These are phyloP conservation scores for Argentina anserina DNA, from an alignment of 306 rosid species.

Conservation along the genomic window DNA sequence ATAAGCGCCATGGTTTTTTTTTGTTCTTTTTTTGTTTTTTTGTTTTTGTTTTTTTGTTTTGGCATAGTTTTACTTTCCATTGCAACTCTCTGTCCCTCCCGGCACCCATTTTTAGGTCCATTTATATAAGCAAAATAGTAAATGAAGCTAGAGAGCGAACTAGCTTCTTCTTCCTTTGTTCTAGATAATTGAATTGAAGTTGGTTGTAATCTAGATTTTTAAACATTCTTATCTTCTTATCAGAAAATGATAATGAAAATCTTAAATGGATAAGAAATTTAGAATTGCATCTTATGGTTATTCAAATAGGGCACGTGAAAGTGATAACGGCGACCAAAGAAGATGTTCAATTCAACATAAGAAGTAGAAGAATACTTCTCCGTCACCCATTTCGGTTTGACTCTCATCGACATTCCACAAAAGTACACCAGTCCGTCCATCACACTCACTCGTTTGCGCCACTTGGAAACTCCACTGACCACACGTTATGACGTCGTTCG, in stretches of 20 bases:
- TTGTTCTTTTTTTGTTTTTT: too few relatives aligned
- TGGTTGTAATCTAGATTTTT: too few relatives aligned
- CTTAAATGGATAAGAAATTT: too few relatives aligned
- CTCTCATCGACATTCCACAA: neutral
- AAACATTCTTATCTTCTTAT: too few relatives aligned
- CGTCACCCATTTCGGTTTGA: neutral
- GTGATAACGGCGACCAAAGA: neutral
- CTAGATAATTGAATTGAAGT: too few relatives aligned
- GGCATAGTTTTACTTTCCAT: neutral
- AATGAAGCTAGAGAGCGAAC: too few relatives aligned
- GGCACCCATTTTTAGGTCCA: too few relatives aligned
- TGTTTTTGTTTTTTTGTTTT: neutral
- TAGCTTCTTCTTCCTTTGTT: too few relatives aligned
- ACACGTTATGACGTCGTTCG: neutral
- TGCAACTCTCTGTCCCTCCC: neutral
- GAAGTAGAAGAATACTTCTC: neutral
- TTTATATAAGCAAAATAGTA: too few relatives aligned
- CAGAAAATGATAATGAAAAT: too few relatives aligned
- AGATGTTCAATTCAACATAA: neutral
- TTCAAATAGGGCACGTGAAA: neutral
- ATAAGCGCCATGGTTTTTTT: neutral
- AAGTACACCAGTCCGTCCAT: neutral
- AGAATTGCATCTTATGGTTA: neutral
- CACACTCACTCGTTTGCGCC: neutral
- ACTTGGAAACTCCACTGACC: neutral